These are phyloP conservation scores for Stylonectria norvegica DNA, from an alignment of 2,329 filamentous ascomycete species.

Conservation along the genomic window DNA sequence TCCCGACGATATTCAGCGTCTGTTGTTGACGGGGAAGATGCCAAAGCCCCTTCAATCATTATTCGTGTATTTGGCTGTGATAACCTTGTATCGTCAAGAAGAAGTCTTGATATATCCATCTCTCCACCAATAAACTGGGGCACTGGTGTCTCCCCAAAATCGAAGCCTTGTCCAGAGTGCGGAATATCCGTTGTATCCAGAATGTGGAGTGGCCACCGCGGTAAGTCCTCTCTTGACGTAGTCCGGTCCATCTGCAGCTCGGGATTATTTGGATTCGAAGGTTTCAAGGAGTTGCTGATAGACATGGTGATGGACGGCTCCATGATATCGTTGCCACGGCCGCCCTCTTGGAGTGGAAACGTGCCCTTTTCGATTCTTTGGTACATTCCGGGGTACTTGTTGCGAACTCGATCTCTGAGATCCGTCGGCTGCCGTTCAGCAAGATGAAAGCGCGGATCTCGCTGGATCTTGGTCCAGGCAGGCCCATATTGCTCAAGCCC, in stretches of 20 bases:
- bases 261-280: conserved; percentile 34
- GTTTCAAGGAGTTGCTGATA: conserved; percentile 45
- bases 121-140: conserved; percentile 47
- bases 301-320: conserved; percentile 51
- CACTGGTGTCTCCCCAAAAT: conserved; percentile 42
- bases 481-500: conserved; percentile 59
- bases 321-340: conserved; percentile 41
- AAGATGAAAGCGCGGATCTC: conserved; percentile 56
- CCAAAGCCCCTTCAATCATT: conserved; percentile 24
- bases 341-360: conserved; percentile 43
- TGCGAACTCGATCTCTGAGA: conserved; percentile 59
- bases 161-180: conserved; percentile 33
- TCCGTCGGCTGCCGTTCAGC: conserved; percentile 59
- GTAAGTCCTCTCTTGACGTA: conserved; percentile 47
- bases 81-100: conserved; percentile 51
- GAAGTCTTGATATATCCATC: conserved; percentile 60
- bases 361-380: conserved; percentile 53
- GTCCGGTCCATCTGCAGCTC: conserved; percentile 39
- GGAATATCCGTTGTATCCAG: conserved; percentile 29
- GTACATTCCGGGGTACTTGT: conserved; percentile 60
- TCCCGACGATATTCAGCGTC: conserved; percentile 11
- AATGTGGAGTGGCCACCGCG: conserved; percentile 40
- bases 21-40: conserved; percentile 22
- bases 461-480: conserved; percentile 63
- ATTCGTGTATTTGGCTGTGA: conserved; percentile 24